phyloP scores from a whole-genome alignment of 306 rosid genomes.

The Casuarina cunninghamiana region DNA sequence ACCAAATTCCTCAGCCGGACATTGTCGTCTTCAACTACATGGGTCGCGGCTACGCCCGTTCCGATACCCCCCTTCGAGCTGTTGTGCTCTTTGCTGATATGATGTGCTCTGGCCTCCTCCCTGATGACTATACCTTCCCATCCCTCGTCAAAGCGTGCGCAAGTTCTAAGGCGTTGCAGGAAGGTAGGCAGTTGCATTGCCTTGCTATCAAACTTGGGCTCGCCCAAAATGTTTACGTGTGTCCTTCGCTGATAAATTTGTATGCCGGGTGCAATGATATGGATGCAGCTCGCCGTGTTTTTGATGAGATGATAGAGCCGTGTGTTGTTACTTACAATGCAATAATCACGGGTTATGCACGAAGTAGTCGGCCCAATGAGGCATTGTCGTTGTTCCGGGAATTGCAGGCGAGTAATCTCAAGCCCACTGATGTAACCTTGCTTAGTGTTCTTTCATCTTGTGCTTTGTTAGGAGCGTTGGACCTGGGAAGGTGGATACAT shows the following conservation, averaged over 20 bases:
- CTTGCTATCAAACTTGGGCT: conserved; percentile 58
- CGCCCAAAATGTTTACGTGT: conserved; percentile 43
- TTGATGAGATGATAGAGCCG: conserved; percentile 62
- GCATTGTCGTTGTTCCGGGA: conserved; percentile 79
- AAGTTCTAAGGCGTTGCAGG: conserved; percentile 54
- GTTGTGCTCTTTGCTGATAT: conserved; percentile 44
- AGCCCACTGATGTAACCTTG: conserved; percentile 78
- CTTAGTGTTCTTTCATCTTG: conserved; percentile 71
- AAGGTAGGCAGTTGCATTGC: conserved; percentile 78
- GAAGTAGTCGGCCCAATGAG: conserved; percentile 65
- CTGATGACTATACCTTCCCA: conserved; percentile 78
- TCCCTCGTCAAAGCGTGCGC: conserved; percentile 82
- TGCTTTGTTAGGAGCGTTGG: conserved; percentile 68
- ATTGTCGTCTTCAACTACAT: conserved; percentile 61
- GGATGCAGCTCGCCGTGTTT: conserved; percentile 59
- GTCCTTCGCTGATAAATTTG: conserved; percentile 73
- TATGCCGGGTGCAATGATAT: conserved; percentile 57
- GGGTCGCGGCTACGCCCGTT: conserved; percentile 74
- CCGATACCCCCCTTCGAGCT: conserved; percentile 51
- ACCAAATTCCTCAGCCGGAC: conserved; percentile 63
- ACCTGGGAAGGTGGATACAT: conserved; percentile 80
- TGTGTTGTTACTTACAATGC: conserved; percentile 73
- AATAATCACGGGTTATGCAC: conserved; percentile 59
- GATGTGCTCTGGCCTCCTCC: conserved; percentile 42
- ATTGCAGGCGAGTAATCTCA: conserved; percentile 57